These are phyloP conservation scores for Amauroascus verrucosus DNA, from an alignment of 2,329 filamentous ascomycete genomes.

Conservation along the genomic window DNA sequence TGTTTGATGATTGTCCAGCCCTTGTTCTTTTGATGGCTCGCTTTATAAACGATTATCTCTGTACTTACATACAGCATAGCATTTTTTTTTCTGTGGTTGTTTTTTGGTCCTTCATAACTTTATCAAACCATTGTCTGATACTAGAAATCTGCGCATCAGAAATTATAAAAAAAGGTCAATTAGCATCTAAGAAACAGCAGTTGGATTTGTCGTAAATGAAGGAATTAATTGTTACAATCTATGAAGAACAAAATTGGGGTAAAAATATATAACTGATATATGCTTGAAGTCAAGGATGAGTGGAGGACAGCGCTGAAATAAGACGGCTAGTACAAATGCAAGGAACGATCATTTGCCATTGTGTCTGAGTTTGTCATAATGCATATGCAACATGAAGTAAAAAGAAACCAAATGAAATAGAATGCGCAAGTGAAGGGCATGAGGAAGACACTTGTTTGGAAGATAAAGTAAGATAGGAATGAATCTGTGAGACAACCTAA, in stretches of 20 bases:
- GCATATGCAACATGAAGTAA: not conserved
- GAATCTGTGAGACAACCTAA: not conserved
- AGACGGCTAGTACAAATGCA: not conserved
- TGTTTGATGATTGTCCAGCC: not conserved
- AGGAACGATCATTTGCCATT: not conserved
- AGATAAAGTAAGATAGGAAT: too few relatives aligned
- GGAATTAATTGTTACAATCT: too few relatives aligned
- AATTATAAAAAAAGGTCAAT: too few relatives aligned
- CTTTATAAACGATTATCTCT: not conserved
- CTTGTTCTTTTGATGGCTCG: not conserved
- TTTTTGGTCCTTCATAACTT: not conserved
- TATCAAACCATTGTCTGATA: not conserved
- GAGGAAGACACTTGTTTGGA: not conserved
- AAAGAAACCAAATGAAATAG: not conserved
- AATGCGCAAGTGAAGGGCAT: not conserved
- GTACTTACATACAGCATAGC: conserved; percentile 3
- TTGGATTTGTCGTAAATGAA: too few relatives aligned
- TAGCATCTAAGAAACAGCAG: too few relatives aligned
- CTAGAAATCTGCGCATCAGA: too few relatives aligned
- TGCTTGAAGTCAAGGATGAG: too few relatives aligned
- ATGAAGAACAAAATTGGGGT: too few relatives aligned
- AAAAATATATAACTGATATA: too few relatives aligned
- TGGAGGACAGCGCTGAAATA: too few relatives aligned
- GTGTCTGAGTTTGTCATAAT: conserved; percentile 11
- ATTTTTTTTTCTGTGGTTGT: not conserved